Evolutionary conservation across 1,284 basidiomycete species (phyloP).

Genomic region (Tremellales sp.): DNA sequence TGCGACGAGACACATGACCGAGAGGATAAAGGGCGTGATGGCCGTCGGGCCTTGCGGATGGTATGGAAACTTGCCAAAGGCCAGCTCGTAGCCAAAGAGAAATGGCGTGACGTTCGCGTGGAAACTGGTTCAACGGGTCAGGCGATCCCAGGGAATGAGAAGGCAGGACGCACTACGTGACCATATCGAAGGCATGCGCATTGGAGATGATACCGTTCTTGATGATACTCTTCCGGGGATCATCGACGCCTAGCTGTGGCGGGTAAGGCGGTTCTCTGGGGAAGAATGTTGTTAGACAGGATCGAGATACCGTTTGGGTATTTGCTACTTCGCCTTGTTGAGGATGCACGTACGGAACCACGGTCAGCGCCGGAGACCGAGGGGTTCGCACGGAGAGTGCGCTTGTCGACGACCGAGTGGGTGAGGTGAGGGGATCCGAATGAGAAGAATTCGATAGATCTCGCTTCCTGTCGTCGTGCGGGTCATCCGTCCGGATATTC

Average conservation of each 20-base stretch:
- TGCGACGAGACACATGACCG: slow-evolving; percentile 38
- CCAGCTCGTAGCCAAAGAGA: slow-evolving; percentile 40
- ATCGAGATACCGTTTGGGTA: no score
- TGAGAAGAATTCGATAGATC: no score
- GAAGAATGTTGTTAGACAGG: no score
- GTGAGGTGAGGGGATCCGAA: no score
- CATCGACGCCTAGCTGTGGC: slow-evolving; percentile 36
- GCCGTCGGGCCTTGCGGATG: slow-evolving; percentile 29
- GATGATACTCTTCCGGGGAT: slow-evolving; percentile 38
- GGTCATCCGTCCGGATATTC: slow-evolving; percentile 4
- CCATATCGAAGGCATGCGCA: slow-evolving; percentile 26
- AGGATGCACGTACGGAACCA: no score
- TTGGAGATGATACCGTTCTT: slow-evolving; percentile 29
- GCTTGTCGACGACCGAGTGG: no score
- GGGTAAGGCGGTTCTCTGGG: no score
- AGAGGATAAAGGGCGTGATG: slow-evolving; percentile 45
- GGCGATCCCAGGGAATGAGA: background rate
- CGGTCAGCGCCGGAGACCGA: no score
- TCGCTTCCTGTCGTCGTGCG: no score
- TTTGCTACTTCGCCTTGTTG: no score
- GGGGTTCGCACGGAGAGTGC: no score
- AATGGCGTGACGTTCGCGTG: slow-evolving; percentile 30
- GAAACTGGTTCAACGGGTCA: slow-evolving; percentile 23
- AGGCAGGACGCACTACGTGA: slow-evolving; percentile 33
- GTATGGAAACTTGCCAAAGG: slow-evolving; percentile 41